Base-by-base conservation (phyloP, 495 filamentous ascomycete species). In the Daldinia grandis region DNA sequence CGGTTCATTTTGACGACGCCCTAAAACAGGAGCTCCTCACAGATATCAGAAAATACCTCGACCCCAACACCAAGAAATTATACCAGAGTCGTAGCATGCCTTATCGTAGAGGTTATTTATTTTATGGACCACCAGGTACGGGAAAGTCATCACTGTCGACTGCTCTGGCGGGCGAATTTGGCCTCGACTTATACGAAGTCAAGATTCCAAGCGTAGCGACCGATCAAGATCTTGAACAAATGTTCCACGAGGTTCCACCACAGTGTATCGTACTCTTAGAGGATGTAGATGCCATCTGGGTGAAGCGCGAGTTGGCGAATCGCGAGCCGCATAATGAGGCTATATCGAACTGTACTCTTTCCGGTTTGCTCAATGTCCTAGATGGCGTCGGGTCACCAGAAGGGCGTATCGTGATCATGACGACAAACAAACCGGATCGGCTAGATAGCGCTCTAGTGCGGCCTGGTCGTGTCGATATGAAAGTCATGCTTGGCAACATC, bases 21-120 rank as follows among this genome's bases (percentile, higher is more conserved):
- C 82, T 89, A 73, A 97, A 97, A 79, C 75, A 84, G 5, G 83
- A 80, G 8, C 85, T 97, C 28, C 78, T 96, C 4, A 75, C 81
- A 31, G 93, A 97, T 74, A 90, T 95, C 69, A 88, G 88, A 64
- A 91, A 93, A 66, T 97, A 95, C 71, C 82, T 97, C 6, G 89
- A 93, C 64, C 88, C 90, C 0, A 79, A 84, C 9, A 93, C 90
- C 7, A 83, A 87, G 42, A 81, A 84, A 50, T 92, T 90, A 83
- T 95, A 95, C 75, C 84, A 87, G 27, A 77, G 83, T n/a, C 86
- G 88, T 31, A 88, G 88, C 25, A 87, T 91, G 67, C 89, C 89
- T 0, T 91, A 91, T 71, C 83, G 88, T 2, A 79, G 88, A 58
- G 89, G 88, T 4, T 88, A 88, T 65, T 78, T 91, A 0, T 84